These are phyloP conservation scores for Vigna hirtella DNA, from an alignment of 306 rosid species.

Conservation along the genomic window DNA sequence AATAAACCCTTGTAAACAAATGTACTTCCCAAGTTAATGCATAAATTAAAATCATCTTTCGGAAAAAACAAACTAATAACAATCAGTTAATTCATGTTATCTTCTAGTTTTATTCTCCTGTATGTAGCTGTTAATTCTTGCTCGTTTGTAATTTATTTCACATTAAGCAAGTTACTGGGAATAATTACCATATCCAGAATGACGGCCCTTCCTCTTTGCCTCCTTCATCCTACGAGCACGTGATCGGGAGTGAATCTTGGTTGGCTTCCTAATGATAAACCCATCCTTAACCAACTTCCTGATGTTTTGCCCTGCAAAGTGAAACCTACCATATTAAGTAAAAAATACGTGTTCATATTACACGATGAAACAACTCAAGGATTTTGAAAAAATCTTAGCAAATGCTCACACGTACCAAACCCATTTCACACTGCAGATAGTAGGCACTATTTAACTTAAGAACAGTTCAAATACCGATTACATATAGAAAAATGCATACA, in stretches of 20 bases:
- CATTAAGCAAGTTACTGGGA: background rate
- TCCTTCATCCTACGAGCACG: conserved; percentile 60
- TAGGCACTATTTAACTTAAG: too few species aligned
- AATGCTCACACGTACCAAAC: background rate
- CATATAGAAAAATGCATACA: background rate
- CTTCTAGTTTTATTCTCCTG: too few species aligned
- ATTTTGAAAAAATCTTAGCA: background rate
- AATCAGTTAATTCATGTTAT: too few species aligned
- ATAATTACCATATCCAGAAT: conserved; percentile 53
- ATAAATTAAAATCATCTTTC: too few species aligned
- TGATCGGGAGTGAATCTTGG: conserved; percentile 58
- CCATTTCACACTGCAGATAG: background rate
- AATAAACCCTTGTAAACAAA: too few species aligned
- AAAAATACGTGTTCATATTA: background rate
- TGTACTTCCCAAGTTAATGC: too few species aligned
- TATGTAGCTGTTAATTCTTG: background rate
- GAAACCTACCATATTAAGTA: background rate
- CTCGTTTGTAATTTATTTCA: background rate
- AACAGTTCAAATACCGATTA: background rate
- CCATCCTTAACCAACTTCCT: conserved; percentile 58
- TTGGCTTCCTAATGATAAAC: conserved; percentile 56
- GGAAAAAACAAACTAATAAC: too few species aligned
- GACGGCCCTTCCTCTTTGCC: conserved; percentile 59
- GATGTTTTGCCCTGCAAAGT: conserved; percentile 50
- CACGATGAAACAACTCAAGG: background rate